Evolutionary conservation across 768 basidiomycete genomes (phyloP).

Genomic region (Epithele typhae): DNA sequence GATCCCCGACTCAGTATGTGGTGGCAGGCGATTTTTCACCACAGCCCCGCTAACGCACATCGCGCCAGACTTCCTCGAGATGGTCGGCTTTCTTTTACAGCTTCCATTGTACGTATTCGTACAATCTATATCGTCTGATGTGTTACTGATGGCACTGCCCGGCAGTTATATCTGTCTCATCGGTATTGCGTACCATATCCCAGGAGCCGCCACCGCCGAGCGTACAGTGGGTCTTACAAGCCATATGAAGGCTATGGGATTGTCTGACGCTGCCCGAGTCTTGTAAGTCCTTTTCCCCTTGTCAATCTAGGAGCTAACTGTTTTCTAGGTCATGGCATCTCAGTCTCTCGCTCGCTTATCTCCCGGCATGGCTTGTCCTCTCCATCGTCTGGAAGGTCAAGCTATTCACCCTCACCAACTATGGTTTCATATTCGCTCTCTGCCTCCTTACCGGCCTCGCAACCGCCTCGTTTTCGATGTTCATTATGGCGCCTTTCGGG

Average conservation of each 20-base stretch:
- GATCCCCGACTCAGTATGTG: constrained; percentile 52
- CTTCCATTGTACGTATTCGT: constrained; percentile 65
- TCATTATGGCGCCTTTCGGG: constrained; percentile 64
- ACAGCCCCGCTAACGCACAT: neutral
- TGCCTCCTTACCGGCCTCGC: constrained; percentile 66
- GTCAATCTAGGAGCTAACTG: neutral
- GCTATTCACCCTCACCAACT: constrained; percentile 60
- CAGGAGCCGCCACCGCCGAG: constrained; percentile 65
- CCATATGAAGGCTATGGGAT: constrained; percentile 80
- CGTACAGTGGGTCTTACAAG: constrained; percentile 59
- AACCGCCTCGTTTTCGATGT: constrained; percentile 69
- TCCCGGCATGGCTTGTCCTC: constrained; percentile 74
- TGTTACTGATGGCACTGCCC: neutral
- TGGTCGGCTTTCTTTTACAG: constrained; percentile 55
- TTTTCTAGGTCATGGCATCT: constrained; percentile 54
- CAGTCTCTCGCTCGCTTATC: constrained; percentile 60
- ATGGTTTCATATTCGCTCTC: constrained; percentile 54
- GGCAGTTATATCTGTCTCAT: constrained; percentile 63
- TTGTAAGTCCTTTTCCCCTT: constrained; percentile 31
- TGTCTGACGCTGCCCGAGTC: constrained; percentile 65
- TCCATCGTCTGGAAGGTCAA: constrained; percentile 59
- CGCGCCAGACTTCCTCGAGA: constrained; percentile 56
- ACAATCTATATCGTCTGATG: neutral
- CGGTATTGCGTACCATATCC: constrained; percentile 74
- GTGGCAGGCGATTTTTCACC: neutral